These are phyloP conservation scores for Lomentospora prolificans DNA, from an alignment of 2,329 filamentous ascomycete genomes.

Conservation along the genomic window DNA sequence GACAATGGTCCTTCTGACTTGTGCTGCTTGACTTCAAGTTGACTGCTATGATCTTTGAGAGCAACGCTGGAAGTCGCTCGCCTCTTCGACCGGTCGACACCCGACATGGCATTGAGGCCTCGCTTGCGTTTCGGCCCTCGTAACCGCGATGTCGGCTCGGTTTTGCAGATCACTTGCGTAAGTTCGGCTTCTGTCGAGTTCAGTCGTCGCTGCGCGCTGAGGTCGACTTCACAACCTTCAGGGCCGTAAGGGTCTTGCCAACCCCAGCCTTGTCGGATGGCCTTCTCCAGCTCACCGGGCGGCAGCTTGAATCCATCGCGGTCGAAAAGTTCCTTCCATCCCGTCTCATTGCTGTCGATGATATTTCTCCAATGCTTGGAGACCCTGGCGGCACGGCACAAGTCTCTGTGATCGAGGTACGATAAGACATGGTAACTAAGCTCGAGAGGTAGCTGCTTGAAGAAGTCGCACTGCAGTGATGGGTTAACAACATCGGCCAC, in stretches of 20 bases:
- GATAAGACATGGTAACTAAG: slow-evolving; percentile 79
- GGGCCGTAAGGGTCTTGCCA: slow-evolving; percentile 81
- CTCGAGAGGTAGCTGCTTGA: slow-evolving; percentile 74
- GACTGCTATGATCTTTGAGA: slow-evolving; percentile 30
- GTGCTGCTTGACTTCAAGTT: slow-evolving; percentile 34
- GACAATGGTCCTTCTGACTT: slow-evolving; percentile 76
- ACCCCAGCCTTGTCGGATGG: slow-evolving; percentile 88
- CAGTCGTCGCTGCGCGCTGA: slow-evolving; percentile 50
- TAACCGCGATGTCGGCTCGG: slow-evolving; percentile 32
- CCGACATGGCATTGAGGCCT: slow-evolving; percentile 31
- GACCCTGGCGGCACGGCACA: slow-evolving; percentile 85
- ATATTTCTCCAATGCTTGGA: slow-evolving; percentile 90
- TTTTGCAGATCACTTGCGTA: slow-evolving; percentile 26
- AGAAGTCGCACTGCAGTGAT: slow-evolving; percentile 86
- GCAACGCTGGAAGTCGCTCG: slow-evolving; percentile 36
- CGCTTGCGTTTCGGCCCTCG: slow-evolving; percentile 49
- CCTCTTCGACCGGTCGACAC: slow-evolving; percentile 43
- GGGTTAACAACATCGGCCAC: slow-evolving; percentile 89
- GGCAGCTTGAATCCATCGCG: slow-evolving; percentile 71
- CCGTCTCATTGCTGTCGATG: slow-evolving; percentile 85
- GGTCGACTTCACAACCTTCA: slow-evolving; percentile 70
- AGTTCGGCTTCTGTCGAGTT: slow-evolving; percentile 45
- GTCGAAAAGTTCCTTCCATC: slow-evolving; percentile 90
- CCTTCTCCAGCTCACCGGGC: slow-evolving; percentile 71
- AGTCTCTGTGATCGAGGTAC: slow-evolving; percentile 74